phyloP scores from a whole-genome alignment of 2,329 filamentous ascomycete genomes.

The Botrytis medusae region DNA sequence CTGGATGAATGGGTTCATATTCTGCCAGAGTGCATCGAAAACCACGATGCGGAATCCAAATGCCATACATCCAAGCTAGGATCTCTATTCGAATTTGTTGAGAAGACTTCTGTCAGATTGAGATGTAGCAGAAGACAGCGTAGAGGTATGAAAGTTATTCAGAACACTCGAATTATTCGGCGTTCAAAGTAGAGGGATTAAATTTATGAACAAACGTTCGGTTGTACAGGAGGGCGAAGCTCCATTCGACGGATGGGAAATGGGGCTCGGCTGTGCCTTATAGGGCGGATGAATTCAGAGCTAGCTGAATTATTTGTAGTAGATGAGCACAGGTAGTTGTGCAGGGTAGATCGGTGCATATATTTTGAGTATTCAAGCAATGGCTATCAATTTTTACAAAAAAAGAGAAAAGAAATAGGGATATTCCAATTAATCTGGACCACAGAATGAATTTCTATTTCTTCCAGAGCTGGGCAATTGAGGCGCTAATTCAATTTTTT shows the following conservation, averaged over 20 bases:
- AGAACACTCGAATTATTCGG: background rate
- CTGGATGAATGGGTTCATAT: background rate
- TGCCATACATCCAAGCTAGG: background rate
- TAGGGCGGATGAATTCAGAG: background rate
- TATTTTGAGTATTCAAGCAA: background rate
- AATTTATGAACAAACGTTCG: background rate
- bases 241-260: background rate
- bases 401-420: too few species aligned
- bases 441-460: background rate
- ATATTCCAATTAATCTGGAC: background rate
- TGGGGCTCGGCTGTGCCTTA: background rate
- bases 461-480: background rate
- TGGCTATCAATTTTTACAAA: rapidly evolving
- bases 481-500: too few species aligned
- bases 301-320: background rate
- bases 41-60: background rate
- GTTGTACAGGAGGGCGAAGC: background rate
- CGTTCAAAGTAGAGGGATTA: background rate
- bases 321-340: background rate
- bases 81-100: background rate
- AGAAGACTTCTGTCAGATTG: background rate
- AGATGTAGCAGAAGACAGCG: background rate
- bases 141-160: background rate
- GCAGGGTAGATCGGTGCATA: background rate
- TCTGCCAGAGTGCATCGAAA: background rate